phyloP scores from a whole-genome alignment of 805 yeast genomes.

The Wickerhamiella kazuoi region DNA sequence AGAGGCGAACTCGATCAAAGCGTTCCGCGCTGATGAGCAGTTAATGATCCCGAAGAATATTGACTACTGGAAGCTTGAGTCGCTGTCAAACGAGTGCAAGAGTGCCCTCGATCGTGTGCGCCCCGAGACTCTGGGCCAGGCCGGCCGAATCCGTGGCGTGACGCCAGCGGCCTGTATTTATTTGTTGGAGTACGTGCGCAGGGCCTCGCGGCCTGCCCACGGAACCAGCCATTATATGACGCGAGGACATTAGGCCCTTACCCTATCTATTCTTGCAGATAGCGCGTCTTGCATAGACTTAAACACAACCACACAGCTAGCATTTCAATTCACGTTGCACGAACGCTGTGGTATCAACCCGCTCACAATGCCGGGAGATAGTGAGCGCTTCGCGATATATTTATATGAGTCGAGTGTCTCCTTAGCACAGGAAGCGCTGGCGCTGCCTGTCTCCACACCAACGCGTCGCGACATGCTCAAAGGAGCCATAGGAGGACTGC shows the following conservation, averaged over 20 bases:
- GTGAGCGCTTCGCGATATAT: not conserved
- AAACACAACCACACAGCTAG: too few relatives aligned
- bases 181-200: conserved; percentile 29
- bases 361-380: too few relatives aligned
- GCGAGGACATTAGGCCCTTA: too few relatives aligned
- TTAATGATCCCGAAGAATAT: conserved; percentile 50
- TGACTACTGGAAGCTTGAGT: conserved; percentile 40
- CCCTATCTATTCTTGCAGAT: too few relatives aligned
- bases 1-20: conserved; percentile 52
- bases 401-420: not conserved
- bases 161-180: conserved; percentile 87
- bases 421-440: not conserved
- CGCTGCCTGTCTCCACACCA: not conserved
- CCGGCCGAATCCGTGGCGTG: conserved; percentile 82
- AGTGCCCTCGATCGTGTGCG: conserved; percentile 50
- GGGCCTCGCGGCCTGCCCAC: too few relatives aligned
- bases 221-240: too few relatives aligned
- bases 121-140: conserved; percentile 89
- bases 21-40: conserved; percentile 70
- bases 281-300: too few relatives aligned
- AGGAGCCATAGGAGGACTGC: not conserved
- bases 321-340: too few relatives aligned
- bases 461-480: not conserved
- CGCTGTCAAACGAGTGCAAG: conserved; percentile 64
- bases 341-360: too few relatives aligned